A percentile compares a stretch with the other conserved stretches of the same genome.
phyloP scores from a whole-genome alignment of 148 eudicot genomes.

The Vaccinium myrtillus region DNA sequence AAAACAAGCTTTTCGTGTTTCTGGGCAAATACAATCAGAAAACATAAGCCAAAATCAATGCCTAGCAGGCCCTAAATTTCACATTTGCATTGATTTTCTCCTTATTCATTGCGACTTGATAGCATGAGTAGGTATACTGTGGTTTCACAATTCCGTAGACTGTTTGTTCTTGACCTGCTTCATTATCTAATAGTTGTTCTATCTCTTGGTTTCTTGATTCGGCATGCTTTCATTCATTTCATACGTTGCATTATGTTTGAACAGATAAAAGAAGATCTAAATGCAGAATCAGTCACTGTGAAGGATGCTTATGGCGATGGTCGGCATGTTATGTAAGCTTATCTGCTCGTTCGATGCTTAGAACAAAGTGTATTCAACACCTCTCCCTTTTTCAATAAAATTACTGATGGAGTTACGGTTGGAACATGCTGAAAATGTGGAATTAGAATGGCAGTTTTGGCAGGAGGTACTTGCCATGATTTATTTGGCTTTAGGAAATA shows the following conservation, averaged over 20 bases:
- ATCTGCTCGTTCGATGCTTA: neutral
- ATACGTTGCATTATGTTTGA: conserved; percentile 2
- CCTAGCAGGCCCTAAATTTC: neutral
- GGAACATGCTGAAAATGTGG: neutral
- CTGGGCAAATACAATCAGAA: neutral
- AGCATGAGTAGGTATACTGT: neutral
- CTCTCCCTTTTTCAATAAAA: neutral
- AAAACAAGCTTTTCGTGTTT: neutral
- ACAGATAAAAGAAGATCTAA: conserved; percentile 77
- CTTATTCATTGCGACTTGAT: neutral
- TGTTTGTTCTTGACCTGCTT: neutral
- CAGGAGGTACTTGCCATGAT: neutral
- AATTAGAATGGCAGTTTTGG: neutral
- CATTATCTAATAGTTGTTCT: too few relatives aligned
- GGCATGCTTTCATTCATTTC: neutral
- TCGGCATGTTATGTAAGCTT: conserved; percentile 74
- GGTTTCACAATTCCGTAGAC: neutral
- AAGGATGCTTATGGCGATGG: conserved; percentile 94
- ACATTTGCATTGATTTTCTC: neutral
- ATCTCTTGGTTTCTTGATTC: neutral
- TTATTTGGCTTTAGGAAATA: neutral
- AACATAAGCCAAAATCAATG: neutral
- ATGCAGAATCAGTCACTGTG: conserved; percentile 74
- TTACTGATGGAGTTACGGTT: neutral
- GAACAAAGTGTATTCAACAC: neutral